These are phyloP conservation scores for Aspergillus indologenus DNA, from an alignment of 495 filamentous ascomycete species.

Conservation along the genomic window DNA sequence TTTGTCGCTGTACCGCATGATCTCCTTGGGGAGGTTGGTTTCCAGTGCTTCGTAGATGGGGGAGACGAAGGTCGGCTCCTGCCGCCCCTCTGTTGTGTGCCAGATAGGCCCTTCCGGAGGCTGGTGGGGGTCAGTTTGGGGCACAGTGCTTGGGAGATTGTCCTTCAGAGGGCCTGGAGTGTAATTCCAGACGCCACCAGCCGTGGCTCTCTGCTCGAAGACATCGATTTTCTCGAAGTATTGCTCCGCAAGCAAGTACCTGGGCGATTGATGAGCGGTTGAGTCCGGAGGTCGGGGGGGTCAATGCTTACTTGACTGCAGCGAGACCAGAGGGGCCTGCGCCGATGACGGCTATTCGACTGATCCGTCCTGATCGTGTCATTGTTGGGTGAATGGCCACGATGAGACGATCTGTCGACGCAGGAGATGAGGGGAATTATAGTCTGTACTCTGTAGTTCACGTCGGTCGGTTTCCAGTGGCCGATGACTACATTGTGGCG, in stretches of 20 bases:
- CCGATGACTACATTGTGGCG: background rate
- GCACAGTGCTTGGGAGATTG: constrained; percentile 29
- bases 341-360: constrained; percentile 44
- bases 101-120: constrained; percentile 43
- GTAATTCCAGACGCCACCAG: constrained; percentile 84
- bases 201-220: constrained; percentile 72
- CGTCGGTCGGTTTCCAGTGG: no score
- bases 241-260: constrained; percentile 71
- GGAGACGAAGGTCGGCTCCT: constrained; percentile 52
- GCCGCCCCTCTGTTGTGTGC: constrained; percentile 22
- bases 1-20: constrained; percentile 80
- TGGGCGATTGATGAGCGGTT: constrained; percentile 27
- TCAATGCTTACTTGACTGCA: constrained; percentile 36
- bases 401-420: background rate
- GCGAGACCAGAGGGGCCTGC: constrained; percentile 46
- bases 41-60: constrained; percentile 80
- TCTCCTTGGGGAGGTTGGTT: constrained; percentile 77
- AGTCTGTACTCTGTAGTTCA: no score
- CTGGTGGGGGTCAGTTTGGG: constrained; percentile 43
- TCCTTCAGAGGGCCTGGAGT: constrained; percentile 30
- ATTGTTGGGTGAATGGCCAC: constrained; percentile 12
- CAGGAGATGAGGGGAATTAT: background rate
- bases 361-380: constrained; percentile 26
- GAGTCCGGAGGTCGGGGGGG: background rate
- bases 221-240: constrained; percentile 68